Evolutionary conservation across 345 rosid genomes (phyloP).

Genomic region (Aquilaria yunnanensis): DNA sequence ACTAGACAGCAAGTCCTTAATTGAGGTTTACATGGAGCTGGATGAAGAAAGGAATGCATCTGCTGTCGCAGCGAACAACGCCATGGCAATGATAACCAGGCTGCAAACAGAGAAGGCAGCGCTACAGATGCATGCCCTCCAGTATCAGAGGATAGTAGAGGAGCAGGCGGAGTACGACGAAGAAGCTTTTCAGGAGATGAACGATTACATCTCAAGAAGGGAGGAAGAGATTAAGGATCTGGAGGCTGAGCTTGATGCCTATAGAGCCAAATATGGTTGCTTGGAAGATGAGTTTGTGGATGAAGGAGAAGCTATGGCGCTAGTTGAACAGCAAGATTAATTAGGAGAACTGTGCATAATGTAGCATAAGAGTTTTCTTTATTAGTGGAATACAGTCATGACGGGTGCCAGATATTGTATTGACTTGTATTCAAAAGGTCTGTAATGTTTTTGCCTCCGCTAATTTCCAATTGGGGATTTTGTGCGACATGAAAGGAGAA

Average conservation of each 20-base stretch:
- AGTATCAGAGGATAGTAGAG: slow-evolving; percentile 98
- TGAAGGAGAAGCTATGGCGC: no score
- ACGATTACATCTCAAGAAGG: slow-evolving; percentile 39
- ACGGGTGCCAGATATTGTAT: no score
- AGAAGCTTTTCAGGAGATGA: slow-evolving; percentile 67
- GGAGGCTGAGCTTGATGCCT: slow-evolving; percentile 65
- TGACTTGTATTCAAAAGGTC: no score
- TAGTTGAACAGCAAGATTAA: no score
- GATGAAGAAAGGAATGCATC: slow-evolving; percentile 92
- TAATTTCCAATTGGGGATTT: no score
- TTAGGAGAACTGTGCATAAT: no score
- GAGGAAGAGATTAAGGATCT: slow-evolving; percentile 55
- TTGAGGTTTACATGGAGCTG: slow-evolving; percentile 79
- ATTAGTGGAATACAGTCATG: no score
- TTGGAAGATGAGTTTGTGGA: slow-evolving; percentile 21
- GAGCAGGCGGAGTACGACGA: slow-evolving; percentile 92
- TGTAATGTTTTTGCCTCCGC: no score
- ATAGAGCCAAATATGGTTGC: slow-evolving; percentile 47
- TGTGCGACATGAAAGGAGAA: no score
- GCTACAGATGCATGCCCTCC: slow-evolving; percentile 95
- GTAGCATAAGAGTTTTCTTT: no score
- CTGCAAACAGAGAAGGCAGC: slow-evolving; percentile 88
- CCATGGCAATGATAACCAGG: slow-evolving; percentile 93
- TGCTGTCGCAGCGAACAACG: slow-evolving; percentile 85
- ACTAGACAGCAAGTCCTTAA: slow-evolving; percentile 74